These are phyloP conservation scores for Gyromitra esculenta DNA, from an alignment of 2,329 filamentous ascomycete species.

Conservation along the genomic window DNA sequence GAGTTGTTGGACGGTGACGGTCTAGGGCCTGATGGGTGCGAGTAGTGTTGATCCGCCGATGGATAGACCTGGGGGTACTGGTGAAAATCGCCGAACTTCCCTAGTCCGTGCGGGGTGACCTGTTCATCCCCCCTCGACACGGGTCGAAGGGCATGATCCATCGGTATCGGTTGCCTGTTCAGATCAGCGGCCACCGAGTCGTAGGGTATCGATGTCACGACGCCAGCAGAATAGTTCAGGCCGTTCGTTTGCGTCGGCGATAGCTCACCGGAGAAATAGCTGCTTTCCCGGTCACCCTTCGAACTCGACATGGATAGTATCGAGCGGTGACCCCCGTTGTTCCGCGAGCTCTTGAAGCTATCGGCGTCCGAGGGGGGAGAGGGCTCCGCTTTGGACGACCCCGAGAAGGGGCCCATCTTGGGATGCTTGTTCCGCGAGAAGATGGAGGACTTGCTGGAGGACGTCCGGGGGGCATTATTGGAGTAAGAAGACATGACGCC, in stretches of 20 bases:
- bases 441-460: constrained; percentile 43
- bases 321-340: constrained; percentile 44
- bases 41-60: constrained; percentile 64
- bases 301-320: constrained; percentile 49
- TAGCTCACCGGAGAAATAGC: constrained; percentile 57
- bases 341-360: constrained; percentile 49
- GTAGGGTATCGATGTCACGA: constrained; percentile 89
- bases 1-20: constrained; percentile 71
- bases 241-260: constrained; percentile 56
- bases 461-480: constrained; percentile 35
- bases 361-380: constrained; percentile 56
- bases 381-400: constrained; percentile 55
- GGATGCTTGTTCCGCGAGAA: constrained; percentile 54
- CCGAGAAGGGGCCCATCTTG: constrained; percentile 55
- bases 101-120: constrained; percentile 84
- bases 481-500: constrained; percentile 44
- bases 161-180: constrained; percentile 73
- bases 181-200: constrained; percentile 72
- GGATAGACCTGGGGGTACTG: constrained; percentile 73
- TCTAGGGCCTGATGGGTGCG: constrained; percentile 70
- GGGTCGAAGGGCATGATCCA: constrained; percentile 68
- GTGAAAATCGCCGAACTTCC: constrained; percentile 80
- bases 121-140: constrained; percentile 75
- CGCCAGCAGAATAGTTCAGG: constrained; percentile 68
- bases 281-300: constrained; percentile 48